A percentile compares a stretch with the other conserved stretches of the same genome.
Evolutionary conservation across 2,329 filamentous ascomycete genomes (phyloP).

Genomic region (Fusarium torulosum): DNA sequence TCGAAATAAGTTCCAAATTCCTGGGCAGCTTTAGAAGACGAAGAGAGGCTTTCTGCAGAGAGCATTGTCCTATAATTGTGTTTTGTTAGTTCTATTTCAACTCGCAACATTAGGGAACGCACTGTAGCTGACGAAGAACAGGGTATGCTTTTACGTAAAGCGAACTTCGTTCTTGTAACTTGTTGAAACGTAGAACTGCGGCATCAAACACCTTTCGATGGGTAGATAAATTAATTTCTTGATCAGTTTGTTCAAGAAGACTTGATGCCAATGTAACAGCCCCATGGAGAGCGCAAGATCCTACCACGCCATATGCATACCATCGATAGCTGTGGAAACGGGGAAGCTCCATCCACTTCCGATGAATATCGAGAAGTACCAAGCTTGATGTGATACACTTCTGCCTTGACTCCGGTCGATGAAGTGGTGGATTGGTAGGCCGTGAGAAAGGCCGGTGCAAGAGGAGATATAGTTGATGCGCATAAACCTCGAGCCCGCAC

Average conservation of each 20-base stretch:
- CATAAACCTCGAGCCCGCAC: constrained; percentile 38
- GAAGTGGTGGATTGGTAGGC: neutral
- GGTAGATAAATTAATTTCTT: neutral
- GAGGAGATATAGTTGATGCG: constrained; percentile 41
- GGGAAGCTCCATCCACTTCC: constrained; percentile 2
- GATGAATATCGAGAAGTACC: constrained; percentile 3
- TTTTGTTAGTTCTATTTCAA: neutral
- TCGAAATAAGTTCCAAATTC: constrained; percentile 1
- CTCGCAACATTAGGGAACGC: neutral
- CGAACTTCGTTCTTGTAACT: neutral
- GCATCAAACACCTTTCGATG: neutral
- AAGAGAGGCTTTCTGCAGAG: neutral
- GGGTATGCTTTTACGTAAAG: constrained; percentile 1
- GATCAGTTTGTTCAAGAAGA: neutral
- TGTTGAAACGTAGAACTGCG: neutral
- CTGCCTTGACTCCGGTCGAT: constrained; percentile 1
- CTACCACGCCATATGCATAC: constrained; percentile 3
- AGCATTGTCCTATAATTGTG: neutral
- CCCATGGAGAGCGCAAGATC: constrained; percentile 3
- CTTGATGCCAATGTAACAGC: constrained; percentile 6
- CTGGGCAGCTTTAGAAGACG: neutral
- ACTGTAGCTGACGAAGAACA: constrained; percentile 4
- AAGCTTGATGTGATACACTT: constrained; percentile 6
- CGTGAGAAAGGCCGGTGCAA: constrained; percentile 31
- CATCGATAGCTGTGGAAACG: neutral